Percentiles rank a stretch among this genome's conserved stretches.
phyloP scores from a whole-genome alignment of 2,329 filamentous ascomycete species.

The Fusarium buharicum region DNA sequence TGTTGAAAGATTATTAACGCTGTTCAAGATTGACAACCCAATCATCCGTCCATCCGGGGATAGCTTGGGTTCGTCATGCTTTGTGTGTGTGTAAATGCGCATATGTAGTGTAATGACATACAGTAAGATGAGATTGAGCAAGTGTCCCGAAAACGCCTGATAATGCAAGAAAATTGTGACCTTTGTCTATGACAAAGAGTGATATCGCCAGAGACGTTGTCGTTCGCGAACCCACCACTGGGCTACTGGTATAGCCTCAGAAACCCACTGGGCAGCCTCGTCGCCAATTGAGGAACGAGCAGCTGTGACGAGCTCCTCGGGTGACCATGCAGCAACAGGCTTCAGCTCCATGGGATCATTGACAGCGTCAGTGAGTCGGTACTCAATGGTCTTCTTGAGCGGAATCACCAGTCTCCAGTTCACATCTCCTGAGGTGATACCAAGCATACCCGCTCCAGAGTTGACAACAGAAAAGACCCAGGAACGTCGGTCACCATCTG shows the following conservation, averaged over 20 bases:
- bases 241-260: slow-evolving; percentile 39
- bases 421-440: slow-evolving; percentile 48
- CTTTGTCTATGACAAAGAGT: slow-evolving; percentile 25
- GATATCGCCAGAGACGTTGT: slow-evolving; percentile 41
- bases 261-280: slow-evolving; percentile 47
- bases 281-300: slow-evolving; percentile 36
- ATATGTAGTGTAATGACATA: neutral
- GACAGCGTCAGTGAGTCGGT: slow-evolving; percentile 47
- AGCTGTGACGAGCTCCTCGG: slow-evolving; percentile 34
- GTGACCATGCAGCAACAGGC: slow-evolving; percentile 44
- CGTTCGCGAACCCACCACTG: slow-evolving; percentile 42
- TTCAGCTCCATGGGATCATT: slow-evolving; percentile 47
- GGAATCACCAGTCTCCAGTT: slow-evolving; percentile 49
- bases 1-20: slow-evolving; percentile 20
- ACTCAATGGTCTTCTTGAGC: slow-evolving; percentile 47
- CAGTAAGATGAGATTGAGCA: slow-evolving; percentile 15
- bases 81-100: slow-evolving; percentile 17
- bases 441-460: slow-evolving; percentile 49
- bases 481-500: slow-evolving; percentile 42
- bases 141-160: slow-evolving; percentile 27
- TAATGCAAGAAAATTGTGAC: slow-evolving; percentile 21
- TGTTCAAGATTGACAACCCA: slow-evolving; percentile 10
- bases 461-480: slow-evolving; percentile 53
- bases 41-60: slow-evolving; percentile 30
- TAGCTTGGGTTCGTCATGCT: slow-evolving; percentile 3